Evolutionary conservation across 768 basidiomycete genomes (phyloP), one percentile per base, ranked within the genome.

Genomic region (Mycena venus): DNA sequence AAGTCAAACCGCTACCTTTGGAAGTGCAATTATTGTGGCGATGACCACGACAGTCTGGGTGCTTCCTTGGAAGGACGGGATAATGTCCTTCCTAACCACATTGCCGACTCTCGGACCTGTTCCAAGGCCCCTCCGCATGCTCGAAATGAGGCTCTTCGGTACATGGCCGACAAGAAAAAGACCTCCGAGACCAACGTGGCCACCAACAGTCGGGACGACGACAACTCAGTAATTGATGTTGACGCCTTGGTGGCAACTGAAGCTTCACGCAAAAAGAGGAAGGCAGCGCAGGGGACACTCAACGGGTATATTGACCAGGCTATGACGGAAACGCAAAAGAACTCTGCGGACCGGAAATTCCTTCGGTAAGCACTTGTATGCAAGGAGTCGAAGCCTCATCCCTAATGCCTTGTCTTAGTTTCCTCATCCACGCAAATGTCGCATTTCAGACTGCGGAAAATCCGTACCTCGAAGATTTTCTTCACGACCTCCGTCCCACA

Each of bases 401-500:
- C n/a, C n/a, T n/a, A n/a, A n/a, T n/a, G n/a, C n/a, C n/a, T n/a
- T n/a, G n/a, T 9, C 29, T 29, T n/a, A 71, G 78, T 15, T 77
- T 75, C 19, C 61, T 81, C 31, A 70, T 81, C 53, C 80, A 83
- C 55, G 76, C 68, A 7, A 80, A 82, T 70, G 40, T 81, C 12
- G 55, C 81, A 17, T 82, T 83, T 49, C 55, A 23, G 4, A 73
- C 63, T n/a, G 66, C 71, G 0, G 72, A 80, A 31, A 70, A 82
- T 55, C 72, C 59, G 12, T 83, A 51, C 59, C 78, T 83, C 23
- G 31, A 21, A 3, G 59, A 77, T 38, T 83, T 80, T 47, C 51
- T 81, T 4, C 53, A 80, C 53, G 75, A 73, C 23, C 44, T 83
- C 4, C 72, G 75, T 2, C 82, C 81, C 17, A 79, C 77, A 6